Evolutionary conservation across 371 early-diverging fungal species (phyloP), one percentile per base, ranked within the genome.

Genomic region (Mortierella sp.): DNA sequence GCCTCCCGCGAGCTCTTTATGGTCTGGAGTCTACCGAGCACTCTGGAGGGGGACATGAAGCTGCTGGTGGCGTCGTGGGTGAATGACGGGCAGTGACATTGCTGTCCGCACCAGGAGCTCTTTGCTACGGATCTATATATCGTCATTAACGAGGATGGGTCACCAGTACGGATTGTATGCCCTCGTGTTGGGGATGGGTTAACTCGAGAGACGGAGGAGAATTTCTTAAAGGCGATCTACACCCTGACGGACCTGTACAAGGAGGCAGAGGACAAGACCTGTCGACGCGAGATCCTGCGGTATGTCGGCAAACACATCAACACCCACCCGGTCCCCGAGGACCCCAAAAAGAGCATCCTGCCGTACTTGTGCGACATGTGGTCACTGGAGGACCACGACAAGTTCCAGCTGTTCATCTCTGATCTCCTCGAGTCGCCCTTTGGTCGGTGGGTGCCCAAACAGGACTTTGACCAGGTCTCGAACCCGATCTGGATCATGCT

Each of bases 371-470:
- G 24, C 14, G 24, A 44, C 7, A 29, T 4, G 8, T 66, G 45
- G 44, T 1, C 8, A 31, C 19, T 9, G 4, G 66, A 66, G 31
- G 31, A 55, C 19, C 13, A 45, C 16, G 16, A 0, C 11, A 44
- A 8, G 7, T 45, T 29, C 3, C 45, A 44, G 14, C 13, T 14
- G 44, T 61, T 70, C 29, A 63, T 61, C 6, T 43, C 55, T 0
- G 70, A 31, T 13, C 37, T 70, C 29, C 61, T 70, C 8, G 70
- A 45, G 2, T 52, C 43, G 19, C 55, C 61, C 7, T 39, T 19
- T 45, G 70, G 70, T 4, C 45, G 43, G 2, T 70, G 70, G 70
- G n/a, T 70, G 29, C 70, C 70, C 19, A 45, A 22, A n/a, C 29
- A 58, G 22, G 37, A 34, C 55, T 43, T 55, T n/a, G 40, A 41